Percentiles rank a stretch among this genome's conserved stretches.
These are phyloP conservation scores for Backusella sp. DNA, from an alignment of 192 early-diverging fungal genomes.

Conservation along the genomic window DNA sequence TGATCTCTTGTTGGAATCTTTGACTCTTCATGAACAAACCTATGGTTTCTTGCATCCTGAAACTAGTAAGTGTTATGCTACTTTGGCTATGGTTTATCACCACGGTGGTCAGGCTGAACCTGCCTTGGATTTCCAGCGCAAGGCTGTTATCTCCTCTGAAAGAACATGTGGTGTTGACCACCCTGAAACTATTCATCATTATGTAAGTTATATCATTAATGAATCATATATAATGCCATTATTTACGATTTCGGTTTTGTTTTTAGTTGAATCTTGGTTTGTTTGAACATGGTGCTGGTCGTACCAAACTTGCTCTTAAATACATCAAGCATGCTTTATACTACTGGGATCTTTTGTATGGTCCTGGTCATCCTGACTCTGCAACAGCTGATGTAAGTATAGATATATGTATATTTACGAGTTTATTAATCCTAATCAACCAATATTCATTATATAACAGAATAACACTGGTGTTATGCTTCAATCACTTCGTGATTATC, in stretches of 20 bases:
- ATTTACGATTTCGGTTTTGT: slow-evolving; percentile 11
- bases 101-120: slow-evolving; percentile 62
- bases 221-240: slow-evolving; percentile 1
- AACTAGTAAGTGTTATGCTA: slow-evolving; percentile 81
- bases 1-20: slow-evolving; percentile 81
- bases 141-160: slow-evolving; percentile 85
- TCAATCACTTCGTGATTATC: slow-evolving; percentile 63
- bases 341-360: slow-evolving; percentile 78
- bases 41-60: slow-evolving; percentile 91
- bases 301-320: slow-evolving; percentile 68
- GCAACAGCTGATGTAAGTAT: slow-evolving; percentile 75
- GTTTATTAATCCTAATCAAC: background rate
- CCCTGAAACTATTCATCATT: slow-evolving; percentile 84
- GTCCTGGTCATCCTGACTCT: slow-evolving; percentile 76
- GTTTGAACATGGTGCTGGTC: slow-evolving; percentile 83
- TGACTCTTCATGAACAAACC: slow-evolving; percentile 89
- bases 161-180: slow-evolving; percentile 84
- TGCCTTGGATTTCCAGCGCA: slow-evolving; percentile 70
- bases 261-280: slow-evolving; percentile 78
- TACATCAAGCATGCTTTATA: slow-evolving; percentile 82
- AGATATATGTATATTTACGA: background rate
- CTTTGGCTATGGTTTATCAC: slow-evolving; percentile 81
- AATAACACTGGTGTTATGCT: slow-evolving; percentile 77
- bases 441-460: slow-evolving; percentile 17
- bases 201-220: slow-evolving; percentile 49